Base-by-base conservation (phyloP, 2,329 filamentous ascomycete genomes). In the Sphaerulina vaccinii region DNA sequence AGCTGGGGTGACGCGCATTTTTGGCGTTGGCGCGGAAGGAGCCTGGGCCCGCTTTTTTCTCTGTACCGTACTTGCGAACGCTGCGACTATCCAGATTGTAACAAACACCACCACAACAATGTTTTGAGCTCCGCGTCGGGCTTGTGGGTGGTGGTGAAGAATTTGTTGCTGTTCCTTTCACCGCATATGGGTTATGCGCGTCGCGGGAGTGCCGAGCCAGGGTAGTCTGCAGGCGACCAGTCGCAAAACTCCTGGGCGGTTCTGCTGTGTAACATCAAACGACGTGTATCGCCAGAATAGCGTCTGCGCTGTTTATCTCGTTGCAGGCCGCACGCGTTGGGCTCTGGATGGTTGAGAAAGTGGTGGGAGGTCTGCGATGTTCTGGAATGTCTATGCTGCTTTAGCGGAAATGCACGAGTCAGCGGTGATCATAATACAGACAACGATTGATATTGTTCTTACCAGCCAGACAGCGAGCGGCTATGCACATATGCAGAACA, bases 251-350 rank as follows among this genome's bases (percentile, higher is more conserved):
- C n/a, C 13, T 11, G 15, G 33, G 44, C 44, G 44, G 32, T 21
- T 49, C 45, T 49, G 45, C 37, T 35, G 45, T 49, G 45, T 35
- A 41, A 41, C 45, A 32, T 24, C 33, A 48, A n/a, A 47, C 45
- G 36, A 48, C 45, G 45, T 33, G 37, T 18, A 21, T 13, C 37
- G 16, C 16, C 37, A 39, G 3, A 22, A 22, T 39, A 18, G 37
- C 18, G 37, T 39, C n/a, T 22, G 37, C 37, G 37, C n/a, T n/a
- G n/a, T n/a, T 22, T 39, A 18, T 39, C 37, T 39, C 11, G 13
- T 19, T n/a, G n/a, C n/a, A n/a, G n/a, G n/a, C 37, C 18, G 13
- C 37, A 39, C 16, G 16, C 37, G 18, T 21, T 18, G 16, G 3
- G 18, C 18, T 22, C 37, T 18, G 21, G 11, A 19, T 13, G 3